Conservation (phyloP, 176 grass and related monocot species). For the Oryza punctata region DNA sequence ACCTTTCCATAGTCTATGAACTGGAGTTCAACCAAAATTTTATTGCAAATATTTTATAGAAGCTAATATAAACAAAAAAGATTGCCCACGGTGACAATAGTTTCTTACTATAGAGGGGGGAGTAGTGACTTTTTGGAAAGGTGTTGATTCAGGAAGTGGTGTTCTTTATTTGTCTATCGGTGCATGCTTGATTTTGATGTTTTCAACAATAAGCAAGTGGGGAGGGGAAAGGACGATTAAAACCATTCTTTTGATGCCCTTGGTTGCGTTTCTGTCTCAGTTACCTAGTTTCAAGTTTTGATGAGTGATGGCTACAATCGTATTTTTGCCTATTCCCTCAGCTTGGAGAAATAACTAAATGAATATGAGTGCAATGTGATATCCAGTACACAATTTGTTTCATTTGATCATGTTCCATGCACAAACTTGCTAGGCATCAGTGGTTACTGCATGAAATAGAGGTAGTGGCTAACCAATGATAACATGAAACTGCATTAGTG, state of each 20-base stretch:
- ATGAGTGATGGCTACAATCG: not conserved
- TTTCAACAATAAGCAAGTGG: not conserved
- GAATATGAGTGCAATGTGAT: not conserved
- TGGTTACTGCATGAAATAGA: slow-evolving; percentile 12
- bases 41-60: not conserved
- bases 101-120: not conserved
- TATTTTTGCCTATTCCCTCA: slow-evolving; percentile 15
- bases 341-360: slow-evolving; percentile 4
- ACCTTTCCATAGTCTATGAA: not conserved
- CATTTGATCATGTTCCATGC: not conserved
- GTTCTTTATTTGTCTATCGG: not conserved
- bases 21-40: slow-evolving; percentile 4
- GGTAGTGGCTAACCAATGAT: not conserved
- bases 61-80: not conserved
- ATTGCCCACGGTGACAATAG: not conserved
- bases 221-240: not conserved
- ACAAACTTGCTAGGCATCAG: slow-evolving; percentile 4
- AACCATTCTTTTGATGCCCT: not conserved
- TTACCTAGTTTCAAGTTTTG: not conserved
- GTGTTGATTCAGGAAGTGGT: not conserved
- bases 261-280: not conserved
- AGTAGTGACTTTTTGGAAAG: not conserved
- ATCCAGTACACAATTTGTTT: slow-evolving; percentile 7
- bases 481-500: not conserved
- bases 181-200: not conserved